Base-by-base conservation (phyloP, 192 early-diverging fungal species). In the Coemansia sp. region DNA sequence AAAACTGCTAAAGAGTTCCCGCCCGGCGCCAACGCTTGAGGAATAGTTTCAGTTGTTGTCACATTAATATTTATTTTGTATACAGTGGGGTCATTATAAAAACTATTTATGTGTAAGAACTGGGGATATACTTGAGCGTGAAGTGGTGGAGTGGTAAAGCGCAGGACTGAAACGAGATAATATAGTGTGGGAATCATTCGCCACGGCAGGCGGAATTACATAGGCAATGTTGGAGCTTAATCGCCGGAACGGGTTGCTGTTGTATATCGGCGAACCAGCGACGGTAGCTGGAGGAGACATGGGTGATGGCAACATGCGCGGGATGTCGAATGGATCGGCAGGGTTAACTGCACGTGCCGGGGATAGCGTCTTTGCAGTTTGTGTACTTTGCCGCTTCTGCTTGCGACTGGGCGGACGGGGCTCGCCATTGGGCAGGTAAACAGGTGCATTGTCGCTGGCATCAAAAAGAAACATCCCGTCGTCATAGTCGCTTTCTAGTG, bases 251-350 rank as follows among this genome's bases (percentile, higher is more conserved):
- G 42, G 42, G 42, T 44, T n/a, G n/a, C n/a, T n/a, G 18, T 44
- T 44, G 5, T 6, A 7, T 19, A 19, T n/a, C 4, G 16, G 42
- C n/a, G 42, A 4, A 16, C 6, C n/a, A n/a, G n/a, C 14, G 4
- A 8, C 18, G 16, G 42, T 44, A 5, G 42, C 19, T 7, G 42
- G 42, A n/a, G 42, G n/a, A n/a, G n/a, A n/a, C n/a, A n/a, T n/a
- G n/a, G n/a, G n/a, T n/a, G n/a, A n/a, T n/a, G n/a, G n/a, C n/a
- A n/a, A 44, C 42, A 44, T 19, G 2, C 66, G 62, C 32, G 65
- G 65, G 19, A 75, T 75, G 30, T 75, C 66, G 45, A 75, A 75
- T 0, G 72, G 72, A 54, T 75, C 72, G 6, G 21, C 46, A 16
- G 38, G 55, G 42, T 50, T 44, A 0, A n/a, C n/a, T n/a, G n/a